These are phyloP conservation scores for Sodiomyces alkalinus DNA, from an alignment of 2,329 filamentous ascomycete genomes.

Conservation along the genomic window DNA sequence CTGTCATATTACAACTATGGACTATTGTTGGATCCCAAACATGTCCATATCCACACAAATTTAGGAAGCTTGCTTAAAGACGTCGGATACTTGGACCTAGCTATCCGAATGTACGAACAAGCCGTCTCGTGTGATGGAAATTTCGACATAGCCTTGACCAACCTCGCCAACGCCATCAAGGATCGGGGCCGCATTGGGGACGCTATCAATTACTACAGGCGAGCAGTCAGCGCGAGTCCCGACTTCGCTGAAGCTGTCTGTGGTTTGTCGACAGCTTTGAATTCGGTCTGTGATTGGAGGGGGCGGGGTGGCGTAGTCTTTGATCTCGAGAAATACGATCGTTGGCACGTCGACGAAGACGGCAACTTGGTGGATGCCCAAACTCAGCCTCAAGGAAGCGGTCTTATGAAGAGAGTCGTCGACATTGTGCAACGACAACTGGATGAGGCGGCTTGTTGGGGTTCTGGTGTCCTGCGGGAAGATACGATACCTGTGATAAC, in stretches of 20 bases:
- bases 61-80: constrained; percentile 91
- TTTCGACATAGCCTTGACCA: constrained; percentile 93
- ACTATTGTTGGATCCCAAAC: constrained; percentile 67
- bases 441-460: constrained; percentile 75
- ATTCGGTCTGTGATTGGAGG: constrained; percentile 91
- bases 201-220: constrained; percentile 80
- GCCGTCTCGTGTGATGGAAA: constrained; percentile 84
- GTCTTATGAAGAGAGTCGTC: constrained; percentile 81
- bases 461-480: constrained; percentile 50
- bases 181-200: constrained; percentile 87
- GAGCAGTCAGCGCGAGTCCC: constrained; percentile 81
- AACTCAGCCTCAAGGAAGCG: constrained; percentile 44
- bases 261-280: constrained; percentile 83
- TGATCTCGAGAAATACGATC: constrained; percentile 59
- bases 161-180: constrained; percentile 94
- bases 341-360: constrained; percentile 81
- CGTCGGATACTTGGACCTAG: constrained; percentile 79
- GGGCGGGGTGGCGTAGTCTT: constrained; percentile 74
- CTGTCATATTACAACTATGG: constrained; percentile 94
- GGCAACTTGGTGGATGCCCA: constrained; percentile 69
- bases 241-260: constrained; percentile 96
- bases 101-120: constrained; percentile 94
- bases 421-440: constrained; percentile 85
- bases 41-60: constrained; percentile 95
- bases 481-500: constrained; percentile 34